Evolutionary conservation across 768 basidiomycete genomes (phyloP), one percentile per base, ranked within the genome.

Genomic region (Inosperma sp.): DNA sequence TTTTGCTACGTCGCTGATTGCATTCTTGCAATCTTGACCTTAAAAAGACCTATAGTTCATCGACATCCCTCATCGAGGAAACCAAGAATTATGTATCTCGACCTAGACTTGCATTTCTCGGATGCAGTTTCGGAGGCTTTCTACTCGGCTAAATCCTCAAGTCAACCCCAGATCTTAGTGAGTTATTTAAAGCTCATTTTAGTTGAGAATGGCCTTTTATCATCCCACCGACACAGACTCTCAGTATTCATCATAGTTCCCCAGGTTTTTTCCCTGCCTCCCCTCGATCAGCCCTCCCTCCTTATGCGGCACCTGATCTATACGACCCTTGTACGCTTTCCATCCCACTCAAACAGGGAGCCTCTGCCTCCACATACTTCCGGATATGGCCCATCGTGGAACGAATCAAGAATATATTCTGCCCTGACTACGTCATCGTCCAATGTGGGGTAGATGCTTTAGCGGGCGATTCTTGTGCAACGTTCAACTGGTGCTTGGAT

Each of bases 1-100:
- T 98, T 89, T 68, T 98, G 94, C 72, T 98, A 96, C 62, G 87
- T 97, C 17, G 88, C 91, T 2, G 94, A 97, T 62, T 83, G 86
- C 48, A 79, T 93, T 8, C 77, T 97, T 1, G 86, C 86, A 1
- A 82, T 96, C 51, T 77, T 94, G 50, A 71, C 78, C 4, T 75
- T 96, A 35, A 82, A 79, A 56, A 74, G 74, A 55, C 62, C 45
- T 53, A 41, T 54, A 52, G 56, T 50, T 41, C 56, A 56, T 36
- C 59, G 60, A n/a, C 35, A 63, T 14, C 21, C 55, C 48, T 29
- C 49, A 5, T 52, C 25, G 26, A 62, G 68, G 48, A 78, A 76
- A 54, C 73, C 79, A 1, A 79, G 87, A 2, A 76, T 93, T 9
- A 82, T 97, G 80, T 96, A 96, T 68, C 75, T 98, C 42, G 94